A percentile compares a stretch with the other conserved stretches of the same genome.
Conservation (phyloP, 306 rosid species). For the Albizia julibrissin region DNA sequence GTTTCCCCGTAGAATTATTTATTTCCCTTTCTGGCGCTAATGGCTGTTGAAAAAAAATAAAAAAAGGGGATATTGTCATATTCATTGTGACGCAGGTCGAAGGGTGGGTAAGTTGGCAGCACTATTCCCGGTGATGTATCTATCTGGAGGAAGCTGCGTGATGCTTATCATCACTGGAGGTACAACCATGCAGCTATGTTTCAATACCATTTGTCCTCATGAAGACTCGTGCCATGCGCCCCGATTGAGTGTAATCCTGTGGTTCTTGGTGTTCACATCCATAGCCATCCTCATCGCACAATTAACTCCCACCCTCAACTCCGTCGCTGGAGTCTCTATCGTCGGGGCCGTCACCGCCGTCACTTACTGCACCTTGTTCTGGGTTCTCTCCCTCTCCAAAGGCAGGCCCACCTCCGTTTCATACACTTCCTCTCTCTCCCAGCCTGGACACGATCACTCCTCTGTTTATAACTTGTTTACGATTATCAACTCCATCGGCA, state of each 20-base stretch:
- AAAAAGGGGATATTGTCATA: not conserved
- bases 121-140: conserved; percentile 52
- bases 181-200: conserved; percentile 42
- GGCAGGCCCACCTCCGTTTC: conserved; percentile 44
- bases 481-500: conserved; percentile 54
- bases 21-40: too few species aligned
- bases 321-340: conserved; percentile 53
- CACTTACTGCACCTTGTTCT: conserved; percentile 47
- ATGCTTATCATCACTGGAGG: conserved; percentile 50
- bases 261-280: conserved; percentile 60
- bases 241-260: conserved; percentile 35
- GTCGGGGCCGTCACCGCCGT: conserved; percentile 47
- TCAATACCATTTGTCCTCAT: conserved; percentile 40
- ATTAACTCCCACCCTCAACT: conserved; percentile 58
- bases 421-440: conserved; percentile 12
- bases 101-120: conserved; percentile 44
- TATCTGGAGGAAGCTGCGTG: conserved; percentile 51
- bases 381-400: conserved; percentile 53
- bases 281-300: conserved; percentile 58
- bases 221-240: conserved; percentile 31
- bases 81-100: conserved; percentile 11
- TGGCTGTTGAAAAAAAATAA: not conserved
- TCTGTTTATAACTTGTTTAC: conserved; percentile 13
- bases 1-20: not conserved
- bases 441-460: not conserved